Conservation (phyloP, 1,284 basidiomycete genomes). For the Puccinia coronata region DNA sequence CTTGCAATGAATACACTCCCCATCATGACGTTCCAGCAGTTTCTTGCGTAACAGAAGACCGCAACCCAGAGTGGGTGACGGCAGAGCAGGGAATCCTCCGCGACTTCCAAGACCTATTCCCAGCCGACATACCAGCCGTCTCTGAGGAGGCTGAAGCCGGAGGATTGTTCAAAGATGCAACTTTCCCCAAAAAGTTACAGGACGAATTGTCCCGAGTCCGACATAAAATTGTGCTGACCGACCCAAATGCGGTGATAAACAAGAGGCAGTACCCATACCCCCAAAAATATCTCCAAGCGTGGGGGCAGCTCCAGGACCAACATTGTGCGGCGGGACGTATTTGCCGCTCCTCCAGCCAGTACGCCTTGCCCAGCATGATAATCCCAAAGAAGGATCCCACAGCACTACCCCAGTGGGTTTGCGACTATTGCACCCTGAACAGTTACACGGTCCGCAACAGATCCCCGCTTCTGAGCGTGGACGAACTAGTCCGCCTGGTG, state of each 20-base stretch:
- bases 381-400: slow-evolving; percentile 51
- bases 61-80: background rate
- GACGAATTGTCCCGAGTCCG: background rate
- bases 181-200: slow-evolving; percentile 1
- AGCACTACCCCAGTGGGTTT: slow-evolving; percentile 48
- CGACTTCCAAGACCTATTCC: background rate
- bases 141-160: background rate
- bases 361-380: slow-evolving; percentile 20
- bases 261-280: slow-evolving; percentile 4
- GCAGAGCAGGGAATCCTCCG: background rate
- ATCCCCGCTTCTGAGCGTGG: slow-evolving; percentile 52
- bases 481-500: slow-evolving; percentile 49
- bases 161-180: background rate
- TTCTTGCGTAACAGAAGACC: background rate
- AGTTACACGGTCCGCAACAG: slow-evolving; percentile 20
- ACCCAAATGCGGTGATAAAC: background rate
- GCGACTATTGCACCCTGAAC: slow-evolving; percentile 18
- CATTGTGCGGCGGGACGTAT: background rate
- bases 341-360: background rate
- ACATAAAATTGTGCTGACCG: background rate
- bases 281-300: background rate
- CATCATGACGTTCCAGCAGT: background rate
- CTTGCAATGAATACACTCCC: background rate
- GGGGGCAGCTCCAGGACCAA: background rate
- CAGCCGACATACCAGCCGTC: background rate